Conservation (phyloP, 768 basidiomycete species). For the Lepiota brunneoincarnata region DNA sequence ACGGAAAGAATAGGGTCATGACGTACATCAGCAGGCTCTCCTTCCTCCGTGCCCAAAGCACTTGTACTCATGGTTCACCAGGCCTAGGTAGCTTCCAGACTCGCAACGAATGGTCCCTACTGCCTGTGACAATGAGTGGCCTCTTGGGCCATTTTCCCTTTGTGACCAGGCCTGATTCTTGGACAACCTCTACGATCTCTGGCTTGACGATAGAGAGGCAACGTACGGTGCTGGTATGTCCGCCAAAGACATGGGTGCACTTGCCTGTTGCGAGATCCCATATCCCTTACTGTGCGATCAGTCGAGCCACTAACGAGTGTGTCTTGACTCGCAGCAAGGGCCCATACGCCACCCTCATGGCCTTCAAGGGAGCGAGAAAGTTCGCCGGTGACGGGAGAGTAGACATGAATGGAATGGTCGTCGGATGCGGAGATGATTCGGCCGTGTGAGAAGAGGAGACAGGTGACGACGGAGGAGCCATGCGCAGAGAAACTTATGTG, state of each 20-base stretch:
- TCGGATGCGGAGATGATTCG: slow-evolving; percentile 97
- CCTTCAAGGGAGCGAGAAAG: slow-evolving; percentile 76
- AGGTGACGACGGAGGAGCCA: slow-evolving; percentile 90
- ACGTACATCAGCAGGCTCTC: slow-evolving; percentile 36
- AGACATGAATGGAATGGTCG: slow-evolving; percentile 95
- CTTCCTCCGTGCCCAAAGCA: slow-evolving; percentile 61
- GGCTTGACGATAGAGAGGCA: slow-evolving; percentile 96
- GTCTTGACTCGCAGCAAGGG: slow-evolving; percentile 85
- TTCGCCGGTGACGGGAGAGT: slow-evolving; percentile 81
- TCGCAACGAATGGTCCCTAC: slow-evolving; percentile 64
- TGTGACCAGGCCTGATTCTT: slow-evolving; percentile 55
- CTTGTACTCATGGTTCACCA: slow-evolving; percentile 72
- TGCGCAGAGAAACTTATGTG: slow-evolving; percentile 86
- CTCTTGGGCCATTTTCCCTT: slow-evolving; percentile 71
- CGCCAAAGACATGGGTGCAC: slow-evolving; percentile 92
- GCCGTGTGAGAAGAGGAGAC: slow-evolving; percentile 89
- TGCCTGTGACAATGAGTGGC: slow-evolving; percentile 72
- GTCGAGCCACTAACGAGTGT: slow-evolving; percentile 90
- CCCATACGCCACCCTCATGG: slow-evolving; percentile 97
- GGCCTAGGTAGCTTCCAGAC: slow-evolving; percentile 57
- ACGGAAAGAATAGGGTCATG: too few species aligned
- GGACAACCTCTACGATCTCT: slow-evolving; percentile 75
- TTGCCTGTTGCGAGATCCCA: slow-evolving; percentile 81
- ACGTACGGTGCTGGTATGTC: slow-evolving; percentile 94
- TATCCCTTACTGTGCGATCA: slow-evolving; percentile 88